Conservation (phyloP, 768 basidiomycete genomes). For the Gymnopilus dilepis region DNA sequence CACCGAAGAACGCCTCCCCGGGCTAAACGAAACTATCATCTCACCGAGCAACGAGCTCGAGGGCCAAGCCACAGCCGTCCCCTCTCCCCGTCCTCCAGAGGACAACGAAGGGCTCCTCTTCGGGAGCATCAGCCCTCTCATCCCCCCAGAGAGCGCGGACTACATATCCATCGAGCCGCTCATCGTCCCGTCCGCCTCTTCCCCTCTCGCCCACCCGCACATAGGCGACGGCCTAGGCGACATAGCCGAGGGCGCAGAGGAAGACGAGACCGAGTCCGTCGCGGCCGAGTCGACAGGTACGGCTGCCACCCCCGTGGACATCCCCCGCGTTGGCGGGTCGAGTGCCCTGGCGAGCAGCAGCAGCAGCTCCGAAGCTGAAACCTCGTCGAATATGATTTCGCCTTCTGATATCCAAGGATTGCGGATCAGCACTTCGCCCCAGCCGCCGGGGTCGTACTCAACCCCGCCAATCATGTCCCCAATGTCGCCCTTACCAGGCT, state of each 20-base stretch:
- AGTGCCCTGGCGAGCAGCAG: neutral
- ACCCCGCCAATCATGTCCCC: constrained; percentile 7
- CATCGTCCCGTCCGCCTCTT: constrained; percentile 41
- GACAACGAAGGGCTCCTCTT: constrained; percentile 17
- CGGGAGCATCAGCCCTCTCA: constrained; percentile 27
- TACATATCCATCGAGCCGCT: constrained; percentile 57
- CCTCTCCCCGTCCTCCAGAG: constrained; percentile 27
- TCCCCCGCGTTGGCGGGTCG: neutral
- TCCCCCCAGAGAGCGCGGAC: constrained; percentile 16
- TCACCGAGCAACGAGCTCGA: constrained; percentile 8
- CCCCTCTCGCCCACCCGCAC: constrained; percentile 9
- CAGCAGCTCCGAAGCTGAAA: constrained; percentile 18
- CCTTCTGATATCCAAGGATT: constrained; percentile 60
- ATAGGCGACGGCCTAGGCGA: constrained; percentile 52
- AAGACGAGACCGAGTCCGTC: constrained; percentile 29
- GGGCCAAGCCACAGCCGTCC: constrained; percentile 22
- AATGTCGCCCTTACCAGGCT: constrained; percentile 27
- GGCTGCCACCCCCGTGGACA: constrained; percentile 12
- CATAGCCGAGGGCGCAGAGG: constrained; percentile 65
- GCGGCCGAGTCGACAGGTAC: constrained; percentile 20
- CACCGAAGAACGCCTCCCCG: constrained; percentile 23
- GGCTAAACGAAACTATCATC: constrained; percentile 17
- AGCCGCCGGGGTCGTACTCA: constrained; percentile 31
- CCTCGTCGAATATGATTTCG: constrained; percentile 31
- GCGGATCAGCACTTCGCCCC: constrained; percentile 54